Percentiles rank a stretch among this genome's conserved stretches.
These are phyloP conservation scores for Coniferiporia sulphurascens DNA, from an alignment of 1,284 basidiomycete genomes.

Conservation along the genomic window DNA sequence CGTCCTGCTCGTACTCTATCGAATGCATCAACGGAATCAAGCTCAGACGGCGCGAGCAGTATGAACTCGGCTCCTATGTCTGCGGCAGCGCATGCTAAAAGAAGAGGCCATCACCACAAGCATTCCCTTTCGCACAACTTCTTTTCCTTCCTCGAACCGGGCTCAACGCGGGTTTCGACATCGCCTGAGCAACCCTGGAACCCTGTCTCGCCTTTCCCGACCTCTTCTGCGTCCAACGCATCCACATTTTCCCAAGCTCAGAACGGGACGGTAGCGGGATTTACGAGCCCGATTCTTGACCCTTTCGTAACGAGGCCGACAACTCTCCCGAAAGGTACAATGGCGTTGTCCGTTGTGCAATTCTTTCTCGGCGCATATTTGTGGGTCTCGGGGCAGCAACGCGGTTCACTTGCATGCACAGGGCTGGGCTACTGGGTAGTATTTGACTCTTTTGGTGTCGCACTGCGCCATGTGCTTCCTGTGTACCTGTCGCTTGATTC, in stretches of 20 bases:
- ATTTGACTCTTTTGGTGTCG: slow-evolving; percentile 86
- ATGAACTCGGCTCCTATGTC: slow-evolving; percentile 20
- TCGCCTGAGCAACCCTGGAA: slow-evolving; percentile 26
- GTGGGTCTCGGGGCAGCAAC: slow-evolving; percentile 91
- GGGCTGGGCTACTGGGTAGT: slow-evolving; percentile 95
- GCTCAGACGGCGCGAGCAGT: slow-evolving; percentile 22
- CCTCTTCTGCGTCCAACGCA: not conserved
- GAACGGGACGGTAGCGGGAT: slow-evolving; percentile 9
- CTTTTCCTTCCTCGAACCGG: slow-evolving; percentile 81
- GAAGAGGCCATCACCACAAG: slow-evolving; percentile 86
- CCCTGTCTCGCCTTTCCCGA: slow-evolving; percentile 23
- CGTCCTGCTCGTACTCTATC: slow-evolving; percentile 31
- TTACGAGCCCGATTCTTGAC: slow-evolving; percentile 8
- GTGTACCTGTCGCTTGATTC: slow-evolving; percentile 29
- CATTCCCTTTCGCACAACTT: slow-evolving; percentile 93
- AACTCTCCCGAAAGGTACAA: slow-evolving; percentile 4
- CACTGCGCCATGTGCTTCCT: slow-evolving; percentile 50
- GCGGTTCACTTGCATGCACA: slow-evolving; percentile 82
- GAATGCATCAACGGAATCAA: slow-evolving; percentile 23
- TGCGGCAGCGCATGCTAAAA: slow-evolving; percentile 36
- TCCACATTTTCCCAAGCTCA: slow-evolving; percentile 10
- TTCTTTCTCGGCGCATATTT: slow-evolving; percentile 64
- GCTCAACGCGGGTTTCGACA: slow-evolving; percentile 22
- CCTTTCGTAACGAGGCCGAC: not conserved
- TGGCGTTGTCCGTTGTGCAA: slow-evolving; percentile 33